Evolutionary conservation across 177 flowering plant species (phyloP).

Genomic region (Vitis hybrid): DNA sequence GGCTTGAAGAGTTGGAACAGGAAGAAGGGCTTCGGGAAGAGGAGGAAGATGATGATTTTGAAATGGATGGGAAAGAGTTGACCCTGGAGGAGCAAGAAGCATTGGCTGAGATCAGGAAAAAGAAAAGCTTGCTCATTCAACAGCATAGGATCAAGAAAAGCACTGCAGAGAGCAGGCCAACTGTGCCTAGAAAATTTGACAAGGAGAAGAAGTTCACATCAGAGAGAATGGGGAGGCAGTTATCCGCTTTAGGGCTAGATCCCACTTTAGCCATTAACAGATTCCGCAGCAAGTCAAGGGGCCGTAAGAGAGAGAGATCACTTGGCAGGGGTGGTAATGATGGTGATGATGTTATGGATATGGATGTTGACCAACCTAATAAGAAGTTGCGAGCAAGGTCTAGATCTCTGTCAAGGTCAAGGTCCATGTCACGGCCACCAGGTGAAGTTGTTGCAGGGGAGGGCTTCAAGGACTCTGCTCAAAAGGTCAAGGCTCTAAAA

Average conservation of each 20-base stretch:
- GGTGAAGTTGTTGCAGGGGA: constrained; percentile 75
- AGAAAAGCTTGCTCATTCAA: constrained; percentile 76
- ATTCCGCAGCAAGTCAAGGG: constrained; percentile 71
- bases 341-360: constrained; percentile 54
- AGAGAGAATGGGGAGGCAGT: constrained; percentile 90
- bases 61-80: constrained; percentile 66
- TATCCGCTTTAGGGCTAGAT: constrained; percentile 67
- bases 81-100: constrained; percentile 63
- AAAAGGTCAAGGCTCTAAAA: constrained; percentile 58
- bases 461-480: constrained; percentile 70
- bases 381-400: constrained; percentile 62
- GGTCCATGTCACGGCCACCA: constrained; percentile 69
- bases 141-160: constrained; percentile 87
- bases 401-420: constrained; percentile 39
- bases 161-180: constrained; percentile 77
- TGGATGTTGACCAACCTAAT: constrained; percentile 50
- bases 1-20: constrained; percentile 79
- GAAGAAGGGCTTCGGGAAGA: constrained; percentile 66
- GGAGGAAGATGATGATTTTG: constrained; percentile 60
- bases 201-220: constrained; percentile 66
- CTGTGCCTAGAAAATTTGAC: constrained; percentile 78
- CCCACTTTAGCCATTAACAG: constrained; percentile 65
- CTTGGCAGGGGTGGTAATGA: constrained; percentile 30
- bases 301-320: constrained; percentile 83
- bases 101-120: constrained; percentile 69